These are phyloP conservation scores for Halteria grandinella DNA, from an alignment of 73 alveolate species.

Conservation along the genomic window DNA sequence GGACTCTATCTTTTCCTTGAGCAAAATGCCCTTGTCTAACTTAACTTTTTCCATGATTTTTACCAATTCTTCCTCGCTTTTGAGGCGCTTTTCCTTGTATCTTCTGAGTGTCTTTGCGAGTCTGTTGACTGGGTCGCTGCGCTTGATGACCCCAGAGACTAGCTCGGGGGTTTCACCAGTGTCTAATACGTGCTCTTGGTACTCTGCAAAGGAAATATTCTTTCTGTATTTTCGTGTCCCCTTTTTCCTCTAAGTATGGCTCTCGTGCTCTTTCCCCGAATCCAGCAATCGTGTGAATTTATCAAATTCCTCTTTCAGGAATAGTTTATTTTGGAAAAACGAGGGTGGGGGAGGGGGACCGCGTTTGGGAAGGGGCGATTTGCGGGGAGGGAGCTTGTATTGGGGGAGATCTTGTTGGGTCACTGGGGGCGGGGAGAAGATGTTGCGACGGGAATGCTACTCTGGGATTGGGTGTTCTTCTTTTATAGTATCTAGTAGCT, in stretches of 20 bases:
- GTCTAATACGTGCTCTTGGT: no score
- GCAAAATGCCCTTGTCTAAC: slow-evolving; percentile 12
- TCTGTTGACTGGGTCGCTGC: slow-evolving; percentile 25
- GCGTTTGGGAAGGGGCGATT: background rate
- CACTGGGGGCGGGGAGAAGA: no score
- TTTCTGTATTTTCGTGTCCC: background rate
- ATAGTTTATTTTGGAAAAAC: background rate
- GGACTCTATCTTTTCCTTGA: slow-evolving; percentile 23
- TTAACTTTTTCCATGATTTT: slow-evolving; percentile 37
- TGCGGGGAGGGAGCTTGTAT: background rate
- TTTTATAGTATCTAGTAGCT: no score
- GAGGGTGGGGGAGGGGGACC: background rate
- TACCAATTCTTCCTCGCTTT: slow-evolving; percentile 11
- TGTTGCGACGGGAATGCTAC: no score
- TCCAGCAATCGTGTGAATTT: slow-evolving; percentile 22
- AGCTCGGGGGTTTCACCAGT: no score
- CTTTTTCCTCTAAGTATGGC: background rate
- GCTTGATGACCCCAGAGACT: no score
- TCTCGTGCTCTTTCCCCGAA: slow-evolving; percentile 15
- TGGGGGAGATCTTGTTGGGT: no score
- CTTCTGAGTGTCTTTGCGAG: slow-evolving; percentile 8
- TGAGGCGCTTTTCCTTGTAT: slow-evolving; percentile 5
- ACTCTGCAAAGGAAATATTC: no score
- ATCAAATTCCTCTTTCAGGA: slow-evolving; percentile 5
- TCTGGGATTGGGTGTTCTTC: no score